These are phyloP conservation scores for Apiospora koreana DNA, from an alignment of 2,329 filamentous ascomycete genomes.

Conservation along the genomic window DNA sequence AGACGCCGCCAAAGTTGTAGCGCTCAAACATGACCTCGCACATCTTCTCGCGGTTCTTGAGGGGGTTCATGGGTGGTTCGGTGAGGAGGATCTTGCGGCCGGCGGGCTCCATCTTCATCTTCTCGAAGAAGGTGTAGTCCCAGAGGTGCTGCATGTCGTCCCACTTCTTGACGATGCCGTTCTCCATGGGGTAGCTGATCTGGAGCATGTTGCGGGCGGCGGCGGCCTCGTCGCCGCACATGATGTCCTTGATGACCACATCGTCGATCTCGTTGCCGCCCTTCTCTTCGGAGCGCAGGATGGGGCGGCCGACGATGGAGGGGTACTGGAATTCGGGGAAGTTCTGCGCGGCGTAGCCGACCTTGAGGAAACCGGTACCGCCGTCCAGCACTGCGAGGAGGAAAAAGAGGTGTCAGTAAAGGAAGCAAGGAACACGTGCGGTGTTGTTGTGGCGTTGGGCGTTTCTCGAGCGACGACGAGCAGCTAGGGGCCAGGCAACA, in stretches of 20 bases:
- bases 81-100: conserved; percentile 97
- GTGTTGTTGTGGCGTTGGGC: neutral
- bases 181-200: conserved; percentile 99
- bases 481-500: neutral
- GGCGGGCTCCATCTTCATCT: conserved; percentile 87
- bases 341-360: conserved; percentile 98
- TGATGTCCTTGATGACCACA: conserved; percentile 92
- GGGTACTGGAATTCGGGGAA: conserved; percentile 99
- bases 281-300: conserved; percentile 92
- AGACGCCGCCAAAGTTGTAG: conserved; percentile 94
- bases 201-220: conserved; percentile 96
- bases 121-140: conserved; percentile 98
- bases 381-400: conserved; percentile 86
- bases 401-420: neutral
- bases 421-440: neutral
- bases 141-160: conserved; percentile 99
- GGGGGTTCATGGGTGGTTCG: conserved; percentile 95
- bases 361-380: conserved; percentile 99
- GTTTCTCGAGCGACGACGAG: neutral
- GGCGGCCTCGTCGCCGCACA: conserved; percentile 98
- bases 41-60: conserved; percentile 97
- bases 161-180: conserved; percentile 99
- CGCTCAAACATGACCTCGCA: conserved; percentile 99
- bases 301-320: conserved; percentile 96
- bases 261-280: conserved; percentile 53